Evolutionary conservation across 2,329 filamentous ascomycete species (phyloP).

Genomic region (Metarhizium sp.): DNA sequence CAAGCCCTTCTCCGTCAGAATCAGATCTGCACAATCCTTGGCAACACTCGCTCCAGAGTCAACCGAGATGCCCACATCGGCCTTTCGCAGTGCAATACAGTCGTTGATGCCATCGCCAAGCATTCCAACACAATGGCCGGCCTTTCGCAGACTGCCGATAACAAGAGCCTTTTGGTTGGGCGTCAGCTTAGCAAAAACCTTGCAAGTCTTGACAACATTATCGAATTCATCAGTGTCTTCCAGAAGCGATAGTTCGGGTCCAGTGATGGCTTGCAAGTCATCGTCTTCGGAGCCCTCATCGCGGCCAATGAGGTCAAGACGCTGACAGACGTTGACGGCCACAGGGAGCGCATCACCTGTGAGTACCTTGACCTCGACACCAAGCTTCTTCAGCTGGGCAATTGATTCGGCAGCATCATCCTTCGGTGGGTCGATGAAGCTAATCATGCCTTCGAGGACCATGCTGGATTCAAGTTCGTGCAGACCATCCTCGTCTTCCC

Average conservation of each 20-base stretch:
- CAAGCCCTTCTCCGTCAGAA: constrained; percentile 20
- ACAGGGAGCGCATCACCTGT: constrained; percentile 18
- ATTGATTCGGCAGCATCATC: constrained; percentile 18
- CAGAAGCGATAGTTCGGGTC: constrained; percentile 12
- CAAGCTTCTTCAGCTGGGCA: constrained; percentile 11
- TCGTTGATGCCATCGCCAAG: constrained; percentile 21
- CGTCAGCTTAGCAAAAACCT: constrained; percentile 19
- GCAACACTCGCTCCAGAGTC: constrained; percentile 19
- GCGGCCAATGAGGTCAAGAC: constrained; percentile 12
- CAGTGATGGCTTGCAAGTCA: constrained; percentile 16
- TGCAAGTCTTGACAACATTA: constrained; percentile 13
- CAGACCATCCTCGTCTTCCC: constrained; percentile 12
- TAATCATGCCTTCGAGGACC: constrained; percentile 17
- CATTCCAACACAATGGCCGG: constrained; percentile 19
- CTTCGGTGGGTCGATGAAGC: constrained; percentile 19
- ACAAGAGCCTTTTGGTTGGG: constrained; percentile 18
- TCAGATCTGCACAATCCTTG: constrained; percentile 20
- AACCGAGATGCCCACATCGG: constrained; percentile 20
- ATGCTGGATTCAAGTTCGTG: constrained; percentile 14
- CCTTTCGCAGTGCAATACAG: constrained; percentile 17
- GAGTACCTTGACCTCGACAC: constrained; percentile 19
- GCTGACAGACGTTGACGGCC: constrained; percentile 18
- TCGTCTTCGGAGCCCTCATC: constrained; percentile 9
- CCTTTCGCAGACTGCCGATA: constrained; percentile 12
- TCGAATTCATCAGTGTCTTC: constrained; percentile 13